Conservation (phyloP, 2,329 filamentous ascomycete genomes). For the Talaromyces albobiverticillius region DNA sequence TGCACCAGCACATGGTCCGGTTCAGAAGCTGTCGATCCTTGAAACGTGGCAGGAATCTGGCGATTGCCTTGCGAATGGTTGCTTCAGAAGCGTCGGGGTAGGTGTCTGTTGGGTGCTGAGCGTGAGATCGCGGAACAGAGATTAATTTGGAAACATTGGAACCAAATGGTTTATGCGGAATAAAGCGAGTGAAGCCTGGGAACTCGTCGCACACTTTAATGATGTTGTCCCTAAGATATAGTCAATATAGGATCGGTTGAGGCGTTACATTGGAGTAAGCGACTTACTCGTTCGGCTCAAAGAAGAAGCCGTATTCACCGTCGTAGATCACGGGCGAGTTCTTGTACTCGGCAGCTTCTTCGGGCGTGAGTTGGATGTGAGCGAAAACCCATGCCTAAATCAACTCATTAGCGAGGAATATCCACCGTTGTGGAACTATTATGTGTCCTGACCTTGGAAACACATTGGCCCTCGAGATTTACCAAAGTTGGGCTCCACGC, state of each 20-base stretch:
- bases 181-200: slow-evolving; percentile 47
- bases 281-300: slow-evolving; percentile 29
- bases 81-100: not conserved
- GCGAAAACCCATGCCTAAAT: slow-evolving; percentile 51
- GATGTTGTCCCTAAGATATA: slow-evolving; percentile 22
- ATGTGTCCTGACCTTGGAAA: slow-evolving; percentile 54
- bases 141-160: not conserved
- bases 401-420: not conserved
- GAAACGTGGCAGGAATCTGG: not conserved
- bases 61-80: not conserved
- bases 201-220: slow-evolving; percentile 50
- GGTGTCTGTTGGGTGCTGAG: not conserved
- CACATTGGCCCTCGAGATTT: slow-evolving; percentile 47
- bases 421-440: not conserved
- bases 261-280: not conserved
- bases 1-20: not conserved
- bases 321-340: slow-evolving; percentile 52
- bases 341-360: slow-evolving; percentile 49
- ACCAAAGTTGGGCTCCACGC: slow-evolving; percentile 55
- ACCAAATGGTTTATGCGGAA: not conserved
- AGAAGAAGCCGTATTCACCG: slow-evolving; percentile 4
- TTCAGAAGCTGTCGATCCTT: not conserved
- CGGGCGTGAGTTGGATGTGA: slow-evolving; percentile 52
- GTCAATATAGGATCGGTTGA: not conserved
- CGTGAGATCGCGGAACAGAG: not conserved